phyloP scores from a whole-genome alignment of 345 rosid genomes.

The Gossypium rotundifolium region DNA sequence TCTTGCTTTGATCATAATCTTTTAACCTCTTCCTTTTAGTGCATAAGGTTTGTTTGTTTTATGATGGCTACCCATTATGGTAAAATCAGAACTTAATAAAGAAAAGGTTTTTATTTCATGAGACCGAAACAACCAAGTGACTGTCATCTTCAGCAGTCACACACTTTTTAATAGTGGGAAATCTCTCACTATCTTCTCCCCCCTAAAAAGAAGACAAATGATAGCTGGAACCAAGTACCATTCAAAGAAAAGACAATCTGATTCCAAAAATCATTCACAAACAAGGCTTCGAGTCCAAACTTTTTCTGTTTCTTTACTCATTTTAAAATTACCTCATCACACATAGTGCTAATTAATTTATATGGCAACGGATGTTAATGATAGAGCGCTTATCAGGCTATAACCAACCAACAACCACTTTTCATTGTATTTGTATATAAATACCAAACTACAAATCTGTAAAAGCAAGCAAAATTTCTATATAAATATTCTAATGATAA shows the following conservation, averaged over 20 bases:
- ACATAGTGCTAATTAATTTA: not conserved
- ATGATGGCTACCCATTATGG: not conserved
- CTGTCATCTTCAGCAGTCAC: slow-evolving; percentile 18
- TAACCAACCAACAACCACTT: slow-evolving; percentile 12
- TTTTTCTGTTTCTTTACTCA: not conserved
- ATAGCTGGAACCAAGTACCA: slow-evolving; percentile 29
- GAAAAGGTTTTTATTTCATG: not conserved
- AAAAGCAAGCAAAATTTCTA: not conserved
- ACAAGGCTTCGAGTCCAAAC: not conserved
- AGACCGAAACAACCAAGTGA: not conserved
- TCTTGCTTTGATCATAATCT: not conserved
- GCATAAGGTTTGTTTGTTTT: not conserved
- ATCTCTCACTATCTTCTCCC: slow-evolving; percentile 2
- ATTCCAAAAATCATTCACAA: not conserved
- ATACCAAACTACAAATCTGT: not conserved
- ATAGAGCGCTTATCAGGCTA: not conserved
- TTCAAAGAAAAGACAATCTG: not conserved
- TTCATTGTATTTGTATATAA: too few relatives aligned
- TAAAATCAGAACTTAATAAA: not conserved
- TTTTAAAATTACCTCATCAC: not conserved
- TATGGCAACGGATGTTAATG: not conserved
- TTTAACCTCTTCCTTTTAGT: not conserved
- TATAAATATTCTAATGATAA: not conserved
- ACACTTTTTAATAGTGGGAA: slow-evolving; percentile 10
- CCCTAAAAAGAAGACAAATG: not conserved